A percentile compares a stretch with the other conserved stretches of the same genome.
phyloP scores from a whole-genome alignment of 768 basidiomycete species.

The Coprinopsis cinerea region DNA sequence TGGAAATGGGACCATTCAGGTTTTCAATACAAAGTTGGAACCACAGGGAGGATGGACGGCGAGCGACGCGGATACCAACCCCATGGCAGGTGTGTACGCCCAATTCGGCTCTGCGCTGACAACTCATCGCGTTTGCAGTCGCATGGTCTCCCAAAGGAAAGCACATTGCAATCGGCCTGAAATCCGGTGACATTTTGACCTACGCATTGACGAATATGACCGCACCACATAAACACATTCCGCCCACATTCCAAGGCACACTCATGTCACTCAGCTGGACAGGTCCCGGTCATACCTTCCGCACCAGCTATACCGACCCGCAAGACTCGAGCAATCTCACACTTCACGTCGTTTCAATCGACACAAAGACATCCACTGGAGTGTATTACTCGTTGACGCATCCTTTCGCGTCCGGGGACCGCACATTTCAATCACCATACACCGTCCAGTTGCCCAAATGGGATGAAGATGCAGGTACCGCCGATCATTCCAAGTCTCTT shows the following conservation, averaged over 20 bases:
- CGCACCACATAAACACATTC: slow-evolving; percentile 53
- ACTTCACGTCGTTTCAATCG: slow-evolving; percentile 41
- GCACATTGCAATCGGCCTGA: slow-evolving; percentile 71
- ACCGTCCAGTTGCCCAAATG: slow-evolving; percentile 37
- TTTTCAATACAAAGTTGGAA: slow-evolving; percentile 54
- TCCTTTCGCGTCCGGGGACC: slow-evolving; percentile 36
- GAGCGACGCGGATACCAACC: slow-evolving; percentile 40
- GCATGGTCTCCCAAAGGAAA: slow-evolving; percentile 87
- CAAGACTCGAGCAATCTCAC: slow-evolving; percentile 25
- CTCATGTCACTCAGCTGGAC: slow-evolving; percentile 63
- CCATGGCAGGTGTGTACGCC: slow-evolving; percentile 49
- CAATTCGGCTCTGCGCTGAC: slow-evolving; percentile 5
- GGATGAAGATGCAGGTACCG: slow-evolving; percentile 33
- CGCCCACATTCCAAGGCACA: slow-evolving; percentile 44
- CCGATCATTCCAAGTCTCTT: slow-evolving; percentile 35
- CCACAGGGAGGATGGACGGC: slow-evolving; percentile 51
- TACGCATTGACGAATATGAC: slow-evolving; percentile 53
- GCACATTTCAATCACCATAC: slow-evolving; percentile 32
- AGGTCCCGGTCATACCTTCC: slow-evolving; percentile 60
- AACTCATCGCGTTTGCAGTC: slow-evolving; percentile 34
- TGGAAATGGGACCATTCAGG: slow-evolving; percentile 43
- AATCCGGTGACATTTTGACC: slow-evolving; percentile 64
- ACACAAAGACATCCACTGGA: slow-evolving; percentile 34
- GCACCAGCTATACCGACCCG: slow-evolving; percentile 50
- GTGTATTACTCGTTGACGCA: slow-evolving; percentile 33